Conservation (phyloP, 2,329 filamentous ascomycete genomes). For the Teratosphaeriaceae sp. region DNA sequence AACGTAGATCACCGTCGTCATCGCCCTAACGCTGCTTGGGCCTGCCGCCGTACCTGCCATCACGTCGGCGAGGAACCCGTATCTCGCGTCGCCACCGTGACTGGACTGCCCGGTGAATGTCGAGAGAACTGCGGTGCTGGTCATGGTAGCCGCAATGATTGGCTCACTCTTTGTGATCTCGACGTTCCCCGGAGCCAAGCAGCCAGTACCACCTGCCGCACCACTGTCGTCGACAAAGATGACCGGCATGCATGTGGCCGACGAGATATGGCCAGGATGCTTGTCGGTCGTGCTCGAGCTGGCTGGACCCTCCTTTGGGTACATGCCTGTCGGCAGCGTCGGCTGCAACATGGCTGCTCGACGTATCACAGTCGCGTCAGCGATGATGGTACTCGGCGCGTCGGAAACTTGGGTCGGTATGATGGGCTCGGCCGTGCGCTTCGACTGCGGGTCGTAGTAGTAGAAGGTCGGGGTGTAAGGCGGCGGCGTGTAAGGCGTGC, state of each 20-base stretch:
- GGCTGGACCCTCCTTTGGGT: neutral
- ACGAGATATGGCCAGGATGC: neutral
- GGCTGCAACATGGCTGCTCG: no score
- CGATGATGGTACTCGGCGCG: neutral
- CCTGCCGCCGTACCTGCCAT: no score
- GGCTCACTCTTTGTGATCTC: conserved; percentile 4
- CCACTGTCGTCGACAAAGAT: neutral
- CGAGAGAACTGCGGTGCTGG: neutral
- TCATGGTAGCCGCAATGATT: neutral
- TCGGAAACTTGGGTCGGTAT: neutral
- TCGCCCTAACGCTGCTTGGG: no score
- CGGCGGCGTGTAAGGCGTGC: neutral
- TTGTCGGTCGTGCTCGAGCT: neutral
- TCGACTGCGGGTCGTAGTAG: neutral
- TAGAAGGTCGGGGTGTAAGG: neutral
- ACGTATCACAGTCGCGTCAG: no score
- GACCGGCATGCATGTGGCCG: conserved; percentile 2
- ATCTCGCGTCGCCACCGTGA: no score
- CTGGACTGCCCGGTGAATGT: no score
- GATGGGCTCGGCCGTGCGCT: neutral
- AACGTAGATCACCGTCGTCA: no score
- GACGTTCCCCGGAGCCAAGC: conserved; percentile 4
- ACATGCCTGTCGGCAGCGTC: neutral
- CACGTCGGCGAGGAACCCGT: no score
- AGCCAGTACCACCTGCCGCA: neutral